phyloP scores from a whole-genome alignment of 73 alveolate genomes.

The Diophrys appendiculata region DNA sequence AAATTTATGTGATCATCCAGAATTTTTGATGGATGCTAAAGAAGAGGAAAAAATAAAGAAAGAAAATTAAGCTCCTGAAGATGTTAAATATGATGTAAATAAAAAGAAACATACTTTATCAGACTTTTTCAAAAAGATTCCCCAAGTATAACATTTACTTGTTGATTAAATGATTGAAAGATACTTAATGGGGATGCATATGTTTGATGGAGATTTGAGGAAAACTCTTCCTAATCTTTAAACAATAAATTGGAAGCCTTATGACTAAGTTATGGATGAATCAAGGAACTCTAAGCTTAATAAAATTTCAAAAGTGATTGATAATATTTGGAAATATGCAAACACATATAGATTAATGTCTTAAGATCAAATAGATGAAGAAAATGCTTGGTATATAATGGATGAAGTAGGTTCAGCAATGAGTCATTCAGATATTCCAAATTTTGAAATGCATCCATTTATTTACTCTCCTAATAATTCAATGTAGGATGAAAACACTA shows the following conservation, averaged over 20 bases:
- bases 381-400: conserved; percentile 84
- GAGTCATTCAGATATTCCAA: conserved; percentile 91
- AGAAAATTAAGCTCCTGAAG: conserved; percentile 29
- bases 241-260: conserved; percentile 48
- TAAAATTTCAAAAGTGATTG: not conserved
- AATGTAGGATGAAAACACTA: conserved; percentile 60
- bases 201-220: conserved; percentile 31
- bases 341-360: conserved; percentile 86
- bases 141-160: conserved; percentile 47
- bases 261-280: conserved; percentile 13
- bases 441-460: conserved; percentile 86
- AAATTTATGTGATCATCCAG: conserved; percentile 56
- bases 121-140: conserved; percentile 50
- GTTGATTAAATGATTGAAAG: conserved; percentile 71
- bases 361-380: conserved; percentile 83
- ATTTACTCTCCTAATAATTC: conserved; percentile 76
- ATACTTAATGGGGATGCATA: conserved; percentile 35
- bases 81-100: conserved; percentile 20
- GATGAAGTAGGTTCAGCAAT: conserved; percentile 93
- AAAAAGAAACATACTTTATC: conserved; percentile 13
- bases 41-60: conserved; percentile 41
- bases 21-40: conserved; percentile 28
- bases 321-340: conserved; percentile 76
- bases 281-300: not conserved
- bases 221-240: conserved; percentile 48